Conservation (phyloP, 352 stramenopile species). For the Globisporangium solare region DNA sequence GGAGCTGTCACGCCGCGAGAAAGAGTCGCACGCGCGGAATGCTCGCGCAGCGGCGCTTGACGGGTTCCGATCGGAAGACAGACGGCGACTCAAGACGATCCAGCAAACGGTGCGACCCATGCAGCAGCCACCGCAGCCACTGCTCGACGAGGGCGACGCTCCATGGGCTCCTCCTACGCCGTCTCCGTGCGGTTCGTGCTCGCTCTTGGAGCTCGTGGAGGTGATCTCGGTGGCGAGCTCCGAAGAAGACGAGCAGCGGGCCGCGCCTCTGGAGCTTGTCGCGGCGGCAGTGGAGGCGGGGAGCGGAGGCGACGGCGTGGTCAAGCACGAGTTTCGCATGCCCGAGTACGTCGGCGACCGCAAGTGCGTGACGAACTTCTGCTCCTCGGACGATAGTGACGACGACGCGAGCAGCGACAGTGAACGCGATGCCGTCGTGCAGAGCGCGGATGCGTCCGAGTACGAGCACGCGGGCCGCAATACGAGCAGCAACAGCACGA, state of each 20-base stretch:
- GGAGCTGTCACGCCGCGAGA: too few relatives aligned
- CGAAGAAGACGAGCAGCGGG: slow-evolving; percentile 1
- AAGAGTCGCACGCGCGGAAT: too few relatives aligned
- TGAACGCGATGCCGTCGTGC: background rate
- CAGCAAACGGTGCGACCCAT: too few relatives aligned
- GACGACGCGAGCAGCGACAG: background rate
- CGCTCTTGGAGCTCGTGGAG: slow-evolving; percentile 5
- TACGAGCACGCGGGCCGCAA: background rate
- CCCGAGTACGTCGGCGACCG: background rate
- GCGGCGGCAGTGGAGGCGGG: too few relatives aligned
- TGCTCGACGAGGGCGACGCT: too few relatives aligned
- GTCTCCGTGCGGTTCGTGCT: background rate
- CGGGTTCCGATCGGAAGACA: too few relatives aligned
- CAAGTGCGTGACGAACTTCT: background rate
- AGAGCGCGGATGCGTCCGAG: background rate
- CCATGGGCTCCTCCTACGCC: background rate
- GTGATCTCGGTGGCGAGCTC: slow-evolving; percentile 12
- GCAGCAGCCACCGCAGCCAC: too few relatives aligned
- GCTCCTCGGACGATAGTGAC: background rate
- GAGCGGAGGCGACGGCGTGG: background rate
- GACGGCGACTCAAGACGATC: too few relatives aligned
- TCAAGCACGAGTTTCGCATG: slow-evolving; percentile 6
- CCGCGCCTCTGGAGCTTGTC: slow-evolving; percentile 3
- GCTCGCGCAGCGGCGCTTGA: too few relatives aligned
- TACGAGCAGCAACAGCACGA: background rate